phyloP scores from a whole-genome alignment of 306 rosid species.

The Benincasa hispida region DNA sequence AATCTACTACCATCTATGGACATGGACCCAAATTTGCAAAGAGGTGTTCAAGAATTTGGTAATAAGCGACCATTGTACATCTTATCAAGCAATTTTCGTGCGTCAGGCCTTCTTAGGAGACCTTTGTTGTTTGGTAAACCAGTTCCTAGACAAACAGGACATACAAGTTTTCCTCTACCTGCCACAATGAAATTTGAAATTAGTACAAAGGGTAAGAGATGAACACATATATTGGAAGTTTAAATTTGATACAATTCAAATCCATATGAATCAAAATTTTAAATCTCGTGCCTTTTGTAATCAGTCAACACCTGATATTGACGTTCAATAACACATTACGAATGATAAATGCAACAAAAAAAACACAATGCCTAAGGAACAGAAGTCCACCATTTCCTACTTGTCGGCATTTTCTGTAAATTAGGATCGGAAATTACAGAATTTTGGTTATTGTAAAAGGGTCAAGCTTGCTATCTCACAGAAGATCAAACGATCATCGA shows the following conservation, averaged over 20 bases:
- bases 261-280: neutral
- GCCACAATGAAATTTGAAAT: neutral
- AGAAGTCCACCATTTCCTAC: neutral
- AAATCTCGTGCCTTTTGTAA: neutral
- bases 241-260: neutral
- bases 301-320: neutral
- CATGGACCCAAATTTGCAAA: conserved; percentile 1
- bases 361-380: neutral
- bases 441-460: no score
- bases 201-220: neutral
- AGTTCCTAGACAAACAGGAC: conserved; percentile 92
- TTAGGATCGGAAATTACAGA: neutral
- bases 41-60: conserved; percentile 46
- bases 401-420: neutral
- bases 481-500: neutral
- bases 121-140: conserved; percentile 91
- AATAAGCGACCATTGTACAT: conserved; percentile 79
- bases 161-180: conserved; percentile 94
- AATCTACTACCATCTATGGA: neutral
- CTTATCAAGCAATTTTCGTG: conserved; percentile 64
- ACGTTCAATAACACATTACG: neutral
- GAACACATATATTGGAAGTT: neutral
- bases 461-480: neutral
- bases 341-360: neutral
- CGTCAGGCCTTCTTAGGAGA: conserved; percentile 83